Conservation (phyloP, 371 early-diverging fungal species). For the Racocetra persica region DNA sequence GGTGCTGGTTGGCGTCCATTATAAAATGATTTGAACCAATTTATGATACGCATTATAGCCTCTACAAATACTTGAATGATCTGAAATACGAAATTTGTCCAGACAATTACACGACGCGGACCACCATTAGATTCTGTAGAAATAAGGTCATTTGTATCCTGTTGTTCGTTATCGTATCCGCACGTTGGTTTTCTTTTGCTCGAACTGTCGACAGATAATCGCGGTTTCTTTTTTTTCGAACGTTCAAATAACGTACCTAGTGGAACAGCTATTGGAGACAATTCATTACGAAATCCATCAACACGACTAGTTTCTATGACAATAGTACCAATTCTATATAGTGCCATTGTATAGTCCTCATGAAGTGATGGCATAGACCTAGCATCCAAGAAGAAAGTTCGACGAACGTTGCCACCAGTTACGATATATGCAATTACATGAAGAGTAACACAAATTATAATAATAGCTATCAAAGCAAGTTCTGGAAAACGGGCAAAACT, state of each 20-base stretch:
- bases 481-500: slow-evolving; percentile 43
- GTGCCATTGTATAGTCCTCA: slow-evolving; percentile 43
- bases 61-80: slow-evolving; percentile 32
- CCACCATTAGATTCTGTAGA: slow-evolving; percentile 26
- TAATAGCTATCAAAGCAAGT: slow-evolving; percentile 36
- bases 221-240: slow-evolving; percentile 16
- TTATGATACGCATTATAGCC: not conserved
- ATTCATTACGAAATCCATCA: slow-evolving; percentile 41
- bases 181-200: slow-evolving; percentile 37
- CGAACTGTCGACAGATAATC: not conserved
- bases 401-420: slow-evolving; percentile 37
- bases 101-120: slow-evolving; percentile 28
- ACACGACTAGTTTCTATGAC: slow-evolving; percentile 33
- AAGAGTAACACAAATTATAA: slow-evolving; percentile 37
- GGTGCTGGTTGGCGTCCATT: not conserved
- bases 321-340: slow-evolving; percentile 37
- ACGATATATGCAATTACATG: slow-evolving; percentile 34
- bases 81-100: slow-evolving; percentile 27
- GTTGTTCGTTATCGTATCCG: slow-evolving; percentile 41
- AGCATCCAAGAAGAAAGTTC: slow-evolving; percentile 40
- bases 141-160: slow-evolving; percentile 24
- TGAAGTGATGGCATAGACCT: slow-evolving; percentile 35
- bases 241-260: slow-evolving; percentile 39
- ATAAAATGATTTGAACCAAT: slow-evolving; percentile 15
- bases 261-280: slow-evolving; percentile 37